Conservation (phyloP, 257 asterid genomes). For the Solanum gandarillasii region DNA sequence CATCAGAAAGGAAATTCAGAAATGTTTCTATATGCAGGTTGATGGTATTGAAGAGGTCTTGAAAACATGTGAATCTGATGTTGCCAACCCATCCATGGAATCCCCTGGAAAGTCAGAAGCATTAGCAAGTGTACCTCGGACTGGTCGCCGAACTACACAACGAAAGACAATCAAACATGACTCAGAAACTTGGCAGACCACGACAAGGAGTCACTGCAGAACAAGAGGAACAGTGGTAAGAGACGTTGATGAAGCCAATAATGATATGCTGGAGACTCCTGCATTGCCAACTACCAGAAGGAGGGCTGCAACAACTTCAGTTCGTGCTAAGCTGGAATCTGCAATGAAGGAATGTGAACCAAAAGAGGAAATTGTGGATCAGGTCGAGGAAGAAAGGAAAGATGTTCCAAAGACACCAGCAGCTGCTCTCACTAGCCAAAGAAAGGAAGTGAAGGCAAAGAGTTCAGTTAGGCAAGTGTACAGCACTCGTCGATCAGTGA, state of each 20-base stretch:
- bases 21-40: conserved; percentile 26
- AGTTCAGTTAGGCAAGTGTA: conserved; percentile 17
- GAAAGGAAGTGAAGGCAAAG: conserved; percentile 30
- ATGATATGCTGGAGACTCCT: conserved; percentile 16
- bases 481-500: conserved; percentile 55
- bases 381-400: conserved; percentile 11
- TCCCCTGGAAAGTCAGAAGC: conserved; percentile 35
- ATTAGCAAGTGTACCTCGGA: conserved; percentile 37
- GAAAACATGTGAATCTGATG: conserved; percentile 28
- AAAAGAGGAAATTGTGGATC: neutral
- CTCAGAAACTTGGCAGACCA: conserved; percentile 16
- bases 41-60: conserved; percentile 64
- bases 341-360: conserved; percentile 30
- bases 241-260: conserved; percentile 8
- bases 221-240: conserved; percentile 22
- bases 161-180: conserved; percentile 25
- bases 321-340: conserved; percentile 37
- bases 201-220: conserved; percentile 31
- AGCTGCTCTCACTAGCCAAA: conserved; percentile 25
- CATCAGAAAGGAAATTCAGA: neutral
- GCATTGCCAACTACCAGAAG: conserved; percentile 18
- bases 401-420: conserved; percentile 38
- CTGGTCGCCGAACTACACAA: conserved; percentile 42
- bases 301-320: conserved; percentile 29
- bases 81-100: conserved; percentile 35